Evolutionary conservation across 1,284 basidiomycete genomes (phyloP).

Genomic region (Xerocomus amazonicus): DNA sequence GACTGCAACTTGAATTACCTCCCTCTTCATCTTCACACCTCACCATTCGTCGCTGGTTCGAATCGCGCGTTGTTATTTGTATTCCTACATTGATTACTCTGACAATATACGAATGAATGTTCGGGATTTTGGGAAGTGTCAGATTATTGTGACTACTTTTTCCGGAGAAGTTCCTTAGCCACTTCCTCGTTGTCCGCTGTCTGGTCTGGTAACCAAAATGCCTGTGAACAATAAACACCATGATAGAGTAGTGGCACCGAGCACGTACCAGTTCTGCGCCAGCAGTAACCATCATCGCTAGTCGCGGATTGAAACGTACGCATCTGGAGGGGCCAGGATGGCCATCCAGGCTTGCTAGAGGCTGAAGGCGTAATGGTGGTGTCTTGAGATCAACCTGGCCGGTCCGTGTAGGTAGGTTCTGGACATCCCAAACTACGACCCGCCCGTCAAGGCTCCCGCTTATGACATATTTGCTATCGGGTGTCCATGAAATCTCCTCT

Average conservation of each 20-base stretch:
- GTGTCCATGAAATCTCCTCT: constrained; percentile 90
- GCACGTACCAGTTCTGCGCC: constrained; percentile 78
- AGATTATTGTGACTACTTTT: constrained; percentile 18
- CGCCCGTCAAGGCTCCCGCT: constrained; percentile 82
- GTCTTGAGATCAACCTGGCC: constrained; percentile 53
- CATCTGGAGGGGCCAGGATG: constrained; percentile 81
- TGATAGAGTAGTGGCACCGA: not conserved
- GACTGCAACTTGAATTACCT: constrained; percentile 10
- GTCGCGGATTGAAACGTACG: constrained; percentile 83
- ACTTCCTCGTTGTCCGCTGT: constrained; percentile 47
- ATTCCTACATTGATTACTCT: not conserved
- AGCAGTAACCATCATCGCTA: constrained; percentile 85
- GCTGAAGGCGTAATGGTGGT: constrained; percentile 50
- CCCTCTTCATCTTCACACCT: not conserved
- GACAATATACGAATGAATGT: not conserved
- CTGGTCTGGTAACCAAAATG: constrained; percentile 79
- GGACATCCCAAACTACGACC: constrained; percentile 78
- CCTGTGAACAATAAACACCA: constrained; percentile 41
- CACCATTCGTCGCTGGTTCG: constrained; percentile 5
- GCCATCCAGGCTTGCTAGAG: constrained; percentile 62
- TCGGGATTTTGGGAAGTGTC: no score
- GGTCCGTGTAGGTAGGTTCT: constrained; percentile 48
- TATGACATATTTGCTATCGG: constrained; percentile 85
- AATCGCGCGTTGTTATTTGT: constrained; percentile 1
- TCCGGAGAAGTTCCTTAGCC: constrained; percentile 48